phyloP scores from a whole-genome alignment of 2,329 filamentous ascomycete species.

The Calonectria leucothoes region DNA sequence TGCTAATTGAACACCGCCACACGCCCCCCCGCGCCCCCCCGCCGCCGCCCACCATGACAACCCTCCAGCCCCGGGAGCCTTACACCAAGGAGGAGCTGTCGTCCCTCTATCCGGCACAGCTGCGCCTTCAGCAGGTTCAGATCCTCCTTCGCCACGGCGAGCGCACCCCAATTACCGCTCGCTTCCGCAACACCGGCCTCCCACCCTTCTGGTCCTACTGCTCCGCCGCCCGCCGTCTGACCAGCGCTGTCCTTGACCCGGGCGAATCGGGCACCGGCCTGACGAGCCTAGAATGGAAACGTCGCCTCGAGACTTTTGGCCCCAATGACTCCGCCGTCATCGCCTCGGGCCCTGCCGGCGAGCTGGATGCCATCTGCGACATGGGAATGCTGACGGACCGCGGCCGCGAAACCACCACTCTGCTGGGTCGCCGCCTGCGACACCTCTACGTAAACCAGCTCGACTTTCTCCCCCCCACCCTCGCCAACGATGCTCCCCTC shows the following conservation, averaged over 20 bases:
- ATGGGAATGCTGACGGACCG: constrained; percentile 81
- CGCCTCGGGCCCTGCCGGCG: constrained; percentile 73
- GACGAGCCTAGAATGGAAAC: constrained; percentile 68
- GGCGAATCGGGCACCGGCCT: constrained; percentile 50
- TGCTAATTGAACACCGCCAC: not conserved
- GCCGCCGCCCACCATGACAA: constrained; percentile 72
- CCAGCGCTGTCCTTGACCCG: constrained; percentile 60
- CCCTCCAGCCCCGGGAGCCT: constrained; percentile 76
- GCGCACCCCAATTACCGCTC: constrained; percentile 86
- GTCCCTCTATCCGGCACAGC: constrained; percentile 80
- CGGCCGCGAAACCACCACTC: constrained; percentile 77
- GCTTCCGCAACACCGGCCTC: constrained; percentile 84
- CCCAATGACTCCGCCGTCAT: constrained; percentile 75
- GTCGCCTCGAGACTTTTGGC: constrained; percentile 87
- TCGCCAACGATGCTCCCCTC: constrained; percentile 69
- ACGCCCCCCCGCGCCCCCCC: not conserved
- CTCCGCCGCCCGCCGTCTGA: constrained; percentile 78
- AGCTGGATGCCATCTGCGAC: constrained; percentile 86
- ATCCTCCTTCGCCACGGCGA: constrained; percentile 84
- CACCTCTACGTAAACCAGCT: constrained; percentile 81
- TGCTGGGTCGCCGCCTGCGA: constrained; percentile 75
- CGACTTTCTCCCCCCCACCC: constrained; percentile 72
- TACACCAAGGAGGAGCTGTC: constrained; percentile 86
- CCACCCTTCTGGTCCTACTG: constrained; percentile 90
- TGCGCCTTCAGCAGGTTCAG: constrained; percentile 91